Percentiles rank a stretch among this genome's conserved stretches.
phyloP scores from a whole-genome alignment of 148 eudicot species.

The Rhododendron mucronatum region DNA sequence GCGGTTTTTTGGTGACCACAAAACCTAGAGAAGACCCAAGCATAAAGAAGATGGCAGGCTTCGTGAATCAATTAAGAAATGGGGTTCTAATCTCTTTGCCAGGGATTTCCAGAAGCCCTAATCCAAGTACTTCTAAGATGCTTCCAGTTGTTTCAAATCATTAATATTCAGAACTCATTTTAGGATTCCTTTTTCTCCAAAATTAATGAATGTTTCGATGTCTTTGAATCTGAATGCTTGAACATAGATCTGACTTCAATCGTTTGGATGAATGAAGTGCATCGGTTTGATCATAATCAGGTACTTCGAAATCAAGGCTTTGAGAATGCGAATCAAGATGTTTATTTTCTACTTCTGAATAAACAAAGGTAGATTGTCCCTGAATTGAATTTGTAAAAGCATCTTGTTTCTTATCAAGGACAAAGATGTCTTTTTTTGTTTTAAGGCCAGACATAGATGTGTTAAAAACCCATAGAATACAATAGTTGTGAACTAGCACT shows the following conservation, averaged over 20 bases:
- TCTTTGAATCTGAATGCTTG: not conserved
- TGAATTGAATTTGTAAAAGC: not conserved
- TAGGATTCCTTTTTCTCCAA: too few relatives aligned
- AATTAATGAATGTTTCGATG: not conserved
- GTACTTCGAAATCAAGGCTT: not conserved
- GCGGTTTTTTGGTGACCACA: not conserved
- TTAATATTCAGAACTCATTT: not conserved
- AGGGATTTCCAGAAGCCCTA: too few relatives aligned
- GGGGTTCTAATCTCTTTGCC: not conserved
- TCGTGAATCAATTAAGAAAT: not conserved
- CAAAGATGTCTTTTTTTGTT: too few relatives aligned
- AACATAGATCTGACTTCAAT: not conserved
- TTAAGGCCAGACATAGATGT: not conserved
- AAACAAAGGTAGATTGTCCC: not conserved
- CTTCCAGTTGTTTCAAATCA: not conserved
- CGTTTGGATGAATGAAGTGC: not conserved
- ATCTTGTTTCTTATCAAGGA: not conserved
- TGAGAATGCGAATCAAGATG: not conserved
- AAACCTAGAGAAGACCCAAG: not conserved
- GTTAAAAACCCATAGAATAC: not conserved
- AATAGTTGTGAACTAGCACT: too few relatives aligned
- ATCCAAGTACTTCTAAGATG: not conserved
- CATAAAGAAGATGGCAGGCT: not conserved
- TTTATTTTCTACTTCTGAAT: not conserved
- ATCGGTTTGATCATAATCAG: not conserved